A percentile compares a stretch with the other conserved stretches of the same genome.
These are phyloP conservation scores for Plasmodium cynomolgi DNA, from an alignment of 169 alveolate species.

Conservation along the genomic window DNA sequence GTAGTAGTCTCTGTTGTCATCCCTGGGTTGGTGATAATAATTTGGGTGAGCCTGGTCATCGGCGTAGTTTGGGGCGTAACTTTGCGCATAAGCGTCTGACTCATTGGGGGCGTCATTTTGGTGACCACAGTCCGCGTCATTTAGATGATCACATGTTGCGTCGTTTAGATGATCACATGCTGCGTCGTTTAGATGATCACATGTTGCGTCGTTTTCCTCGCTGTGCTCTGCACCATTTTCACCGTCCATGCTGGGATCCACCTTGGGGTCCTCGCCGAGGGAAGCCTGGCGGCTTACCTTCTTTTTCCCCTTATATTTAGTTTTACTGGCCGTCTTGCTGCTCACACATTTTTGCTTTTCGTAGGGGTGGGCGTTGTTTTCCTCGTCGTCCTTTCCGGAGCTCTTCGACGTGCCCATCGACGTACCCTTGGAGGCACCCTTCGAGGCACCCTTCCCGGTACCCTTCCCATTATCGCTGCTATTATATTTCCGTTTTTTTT, in stretches of 20 bases:
- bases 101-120: not conserved
- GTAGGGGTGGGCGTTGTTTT: not conserved
- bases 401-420: not conserved
- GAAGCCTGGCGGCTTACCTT: not conserved
- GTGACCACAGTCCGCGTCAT: not conserved
- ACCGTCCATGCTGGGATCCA: not conserved
- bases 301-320: slow-evolving; percentile 5
- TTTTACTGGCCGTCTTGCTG: not conserved
- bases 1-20: not conserved
- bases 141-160: not conserved
- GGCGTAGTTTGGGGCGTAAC: not conserved
- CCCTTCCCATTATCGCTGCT: not conserved
- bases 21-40: not conserved
- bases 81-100: not conserved
- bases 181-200: not conserved
- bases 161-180: no score
- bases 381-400: not conserved
- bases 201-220: not conserved
- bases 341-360: not conserved
- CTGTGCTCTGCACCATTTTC: not conserved
- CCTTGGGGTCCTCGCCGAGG: not conserved
- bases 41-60: not conserved
- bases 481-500: slow-evolving; percentile 68
- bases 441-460: not conserved
- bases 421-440: not conserved